A percentile compares a stretch with the other conserved stretches of the same genome.
Conservation (phyloP, 1,139 yeast genomes). For the Kluyveromyces marxianus region DNA sequence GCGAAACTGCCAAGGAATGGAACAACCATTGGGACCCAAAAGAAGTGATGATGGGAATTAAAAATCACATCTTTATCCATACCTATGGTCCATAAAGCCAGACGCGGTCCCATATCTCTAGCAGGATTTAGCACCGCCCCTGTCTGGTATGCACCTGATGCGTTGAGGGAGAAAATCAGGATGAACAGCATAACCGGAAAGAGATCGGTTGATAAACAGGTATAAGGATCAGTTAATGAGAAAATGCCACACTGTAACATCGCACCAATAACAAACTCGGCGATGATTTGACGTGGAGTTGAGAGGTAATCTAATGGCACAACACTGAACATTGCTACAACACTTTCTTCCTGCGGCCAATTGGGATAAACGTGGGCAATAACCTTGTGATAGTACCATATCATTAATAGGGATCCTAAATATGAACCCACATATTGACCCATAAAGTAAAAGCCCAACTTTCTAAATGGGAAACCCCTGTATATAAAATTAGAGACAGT, state of each 20-base stretch:
- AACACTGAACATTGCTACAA: constrained; percentile 38
- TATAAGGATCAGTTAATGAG: constrained; percentile 43
- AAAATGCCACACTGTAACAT: constrained; percentile 39
- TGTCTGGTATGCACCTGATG: constrained; percentile 42
- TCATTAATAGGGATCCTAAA: constrained; percentile 34
- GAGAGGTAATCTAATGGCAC: constrained; percentile 38
- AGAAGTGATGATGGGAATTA: constrained; percentile 36
- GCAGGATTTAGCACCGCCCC: constrained; percentile 47
- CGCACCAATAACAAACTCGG: constrained; percentile 40
- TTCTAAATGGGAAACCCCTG: constrained; percentile 38
- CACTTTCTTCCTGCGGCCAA: constrained; percentile 21
- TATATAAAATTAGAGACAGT: constrained; percentile 35
- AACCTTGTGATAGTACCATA: constrained; percentile 31
- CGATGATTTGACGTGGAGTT: constrained; percentile 38
- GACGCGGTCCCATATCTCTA: constrained; percentile 46
- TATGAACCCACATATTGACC: constrained; percentile 38
- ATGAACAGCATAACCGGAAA: constrained; percentile 40
- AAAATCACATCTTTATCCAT: constrained; percentile 36
- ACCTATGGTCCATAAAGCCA: constrained; percentile 40
- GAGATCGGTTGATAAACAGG: constrained; percentile 37
- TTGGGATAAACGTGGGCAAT: constrained; percentile 21
- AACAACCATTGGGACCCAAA: constrained; percentile 44
- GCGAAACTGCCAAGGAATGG: constrained; percentile 39
- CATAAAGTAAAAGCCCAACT: constrained; percentile 34
- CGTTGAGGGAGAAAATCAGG: constrained; percentile 38